Evolutionary conservation across 2,329 filamentous ascomycete species (phyloP).

Genomic region (Ophiosphaerella korrae): DNA sequence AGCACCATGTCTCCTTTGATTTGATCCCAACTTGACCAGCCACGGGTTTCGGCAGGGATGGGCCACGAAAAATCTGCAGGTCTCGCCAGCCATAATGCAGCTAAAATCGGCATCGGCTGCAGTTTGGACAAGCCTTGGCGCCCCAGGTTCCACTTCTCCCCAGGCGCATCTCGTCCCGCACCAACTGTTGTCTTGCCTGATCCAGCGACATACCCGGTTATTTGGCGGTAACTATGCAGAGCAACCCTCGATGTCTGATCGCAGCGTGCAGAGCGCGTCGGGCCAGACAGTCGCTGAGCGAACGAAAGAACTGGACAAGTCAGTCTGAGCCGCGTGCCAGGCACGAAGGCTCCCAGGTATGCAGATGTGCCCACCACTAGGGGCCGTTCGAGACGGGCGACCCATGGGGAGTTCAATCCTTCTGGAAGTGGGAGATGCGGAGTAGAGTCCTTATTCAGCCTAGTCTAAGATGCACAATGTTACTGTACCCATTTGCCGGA

Average conservation of each 20-base stretch:
- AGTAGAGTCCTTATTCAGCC: conserved; percentile 29
- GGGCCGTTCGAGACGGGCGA: conserved; percentile 11
- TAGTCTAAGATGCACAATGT: conserved; percentile 38
- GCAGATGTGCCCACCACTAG: conserved; percentile 11
- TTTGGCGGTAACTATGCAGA: conserved; percentile 11
- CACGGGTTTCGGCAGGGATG: conserved; percentile 25
- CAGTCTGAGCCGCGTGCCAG: conserved; percentile 19
- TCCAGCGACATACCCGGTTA: conserved; percentile 21
- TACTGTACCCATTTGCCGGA: conserved; percentile 39
- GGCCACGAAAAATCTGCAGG: conserved; percentile 27
- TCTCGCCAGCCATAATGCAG: conserved; percentile 20
- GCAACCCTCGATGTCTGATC: conserved; percentile 5
- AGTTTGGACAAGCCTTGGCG: conserved; percentile 37
- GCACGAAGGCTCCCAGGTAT: neutral
- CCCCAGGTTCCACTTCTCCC: conserved; percentile 37
- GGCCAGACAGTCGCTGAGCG: conserved; percentile 4
- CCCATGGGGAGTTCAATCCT: conserved; percentile 30
- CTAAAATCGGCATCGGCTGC: conserved; percentile 21
- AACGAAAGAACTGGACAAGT: neutral
- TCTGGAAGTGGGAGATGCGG: conserved; percentile 42
- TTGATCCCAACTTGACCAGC: conserved; percentile 28
- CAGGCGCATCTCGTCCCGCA: conserved; percentile 29
- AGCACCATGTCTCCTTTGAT: conserved; percentile 25
- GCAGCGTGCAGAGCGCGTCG: conserved; percentile 3
- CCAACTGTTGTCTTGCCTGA: conserved; percentile 37